Evolutionary conservation across 2,329 filamentous ascomycete genomes (phyloP).

Genomic region (Lecanicillium sp.): DNA sequence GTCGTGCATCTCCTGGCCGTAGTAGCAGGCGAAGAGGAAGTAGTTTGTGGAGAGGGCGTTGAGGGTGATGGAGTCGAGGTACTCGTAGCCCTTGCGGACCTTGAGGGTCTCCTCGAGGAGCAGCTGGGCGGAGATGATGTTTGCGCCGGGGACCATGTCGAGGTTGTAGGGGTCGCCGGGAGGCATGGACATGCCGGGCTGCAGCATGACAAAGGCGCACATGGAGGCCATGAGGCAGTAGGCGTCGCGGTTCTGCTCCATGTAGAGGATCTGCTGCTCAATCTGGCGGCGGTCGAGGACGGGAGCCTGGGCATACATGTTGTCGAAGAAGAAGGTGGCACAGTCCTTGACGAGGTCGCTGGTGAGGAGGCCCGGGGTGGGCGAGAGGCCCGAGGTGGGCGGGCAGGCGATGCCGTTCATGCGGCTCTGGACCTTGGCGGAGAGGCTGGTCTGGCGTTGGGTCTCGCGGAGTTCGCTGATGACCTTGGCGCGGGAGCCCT

Average conservation of each 20-base stretch:
- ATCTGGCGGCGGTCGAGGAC: constrained; percentile 52
- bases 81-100: constrained; percentile 57
- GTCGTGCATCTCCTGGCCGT: constrained; percentile 64
- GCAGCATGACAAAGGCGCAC: constrained; percentile 61
- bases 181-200: constrained; percentile 58
- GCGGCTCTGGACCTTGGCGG: constrained; percentile 52
- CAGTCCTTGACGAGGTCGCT: constrained; percentile 58
- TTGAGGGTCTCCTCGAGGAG: constrained; percentile 60
- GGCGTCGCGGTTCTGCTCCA: constrained; percentile 54
- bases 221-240: constrained; percentile 60
- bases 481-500: constrained; percentile 66
- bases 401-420: constrained; percentile 47
- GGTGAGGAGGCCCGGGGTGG: constrained; percentile 53
- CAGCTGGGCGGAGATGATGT: constrained; percentile 56
- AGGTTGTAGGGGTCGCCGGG: constrained; percentile 47
- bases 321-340: constrained; percentile 59
- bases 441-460: constrained; percentile 58
- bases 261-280: constrained; percentile 50
- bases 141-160: constrained; percentile 49
- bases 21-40: constrained; percentile 68
- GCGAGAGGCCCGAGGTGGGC: constrained; percentile 37
- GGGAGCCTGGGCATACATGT: constrained; percentile 58
- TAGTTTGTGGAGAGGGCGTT: constrained; percentile 65
- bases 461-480: constrained; percentile 66
- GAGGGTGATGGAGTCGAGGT: constrained; percentile 46